Evolutionary conservation across 192 early-diverging fungal genomes (phyloP).

Genomic region (Podila epicladia): DNA sequence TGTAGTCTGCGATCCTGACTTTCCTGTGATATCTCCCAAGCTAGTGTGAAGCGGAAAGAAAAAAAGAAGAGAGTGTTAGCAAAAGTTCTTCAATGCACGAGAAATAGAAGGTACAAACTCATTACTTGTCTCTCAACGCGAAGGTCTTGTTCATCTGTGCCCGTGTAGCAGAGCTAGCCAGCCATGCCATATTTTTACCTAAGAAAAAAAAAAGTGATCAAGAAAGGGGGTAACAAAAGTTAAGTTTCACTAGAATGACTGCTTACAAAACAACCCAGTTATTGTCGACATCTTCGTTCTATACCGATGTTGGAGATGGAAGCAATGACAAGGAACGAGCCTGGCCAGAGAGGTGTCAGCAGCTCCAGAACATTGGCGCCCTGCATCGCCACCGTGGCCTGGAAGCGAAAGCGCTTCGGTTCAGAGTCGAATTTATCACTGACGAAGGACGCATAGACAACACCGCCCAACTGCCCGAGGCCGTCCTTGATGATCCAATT

Average conservation of each 20-base stretch:
- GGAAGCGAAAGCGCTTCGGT: constrained; percentile 85
- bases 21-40: constrained; percentile 87
- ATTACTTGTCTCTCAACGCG: constrained; percentile 72
- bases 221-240: not conserved
- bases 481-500: constrained; percentile 96
- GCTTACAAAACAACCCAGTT: not conserved
- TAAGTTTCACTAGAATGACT: not conserved
- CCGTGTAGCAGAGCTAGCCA: constrained; percentile 81
- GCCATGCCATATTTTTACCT: constrained; percentile 86
- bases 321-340: constrained; percentile 77
- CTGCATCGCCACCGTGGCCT: constrained; percentile 76
- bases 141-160: constrained; percentile 87
- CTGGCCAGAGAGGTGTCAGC: constrained; percentile 82
- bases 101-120: not conserved
- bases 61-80: not conserved
- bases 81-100: too few relatives aligned
- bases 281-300: not conserved
- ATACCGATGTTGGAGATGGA: constrained; percentile 84
- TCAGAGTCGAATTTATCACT: constrained; percentile 83
- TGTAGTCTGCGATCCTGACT: constrained; percentile 83
- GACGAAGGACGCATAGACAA: constrained; percentile 81
- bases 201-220: not conserved
- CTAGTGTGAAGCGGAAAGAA: constrained; percentile 17
- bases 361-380: constrained; percentile 79
- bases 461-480: constrained; percentile 85